A percentile compares a stretch with the other conserved stretches of the same genome.
Evolutionary conservation across 2,329 filamentous ascomycete genomes (phyloP).

Genomic region (Penicillium expansum): DNA sequence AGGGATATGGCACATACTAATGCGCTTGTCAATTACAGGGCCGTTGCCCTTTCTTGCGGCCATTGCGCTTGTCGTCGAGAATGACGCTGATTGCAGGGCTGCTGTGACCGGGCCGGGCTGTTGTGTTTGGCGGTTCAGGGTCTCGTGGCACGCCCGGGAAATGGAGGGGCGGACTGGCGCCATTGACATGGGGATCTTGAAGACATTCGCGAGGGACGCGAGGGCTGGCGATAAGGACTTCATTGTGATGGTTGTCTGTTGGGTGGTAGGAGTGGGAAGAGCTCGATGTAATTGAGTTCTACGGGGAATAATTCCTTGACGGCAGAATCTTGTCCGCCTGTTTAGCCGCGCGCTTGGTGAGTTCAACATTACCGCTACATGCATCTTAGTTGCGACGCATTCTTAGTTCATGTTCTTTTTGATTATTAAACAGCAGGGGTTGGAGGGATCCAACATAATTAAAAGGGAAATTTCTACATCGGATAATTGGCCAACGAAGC

Average conservation of each 20-base stretch:
- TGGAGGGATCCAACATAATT: too few relatives aligned
- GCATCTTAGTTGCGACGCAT: not conserved
- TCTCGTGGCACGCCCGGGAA: constrained; percentile 22
- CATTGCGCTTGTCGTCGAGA: constrained; percentile 41
- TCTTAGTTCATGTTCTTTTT: not conserved
- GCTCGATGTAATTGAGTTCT: constrained; percentile 13
- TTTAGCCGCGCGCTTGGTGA: constrained; percentile 25
- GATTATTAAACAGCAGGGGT: too few relatives aligned
- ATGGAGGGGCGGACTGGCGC: constrained; percentile 28
- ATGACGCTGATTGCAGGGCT: constrained; percentile 29
- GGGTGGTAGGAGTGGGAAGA: constrained; percentile 17
- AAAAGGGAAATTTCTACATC: not conserved
- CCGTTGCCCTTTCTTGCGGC: constrained; percentile 40
- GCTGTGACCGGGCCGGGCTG: constrained; percentile 23
- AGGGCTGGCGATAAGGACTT: constrained; percentile 42
- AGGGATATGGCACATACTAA: constrained; percentile 40
- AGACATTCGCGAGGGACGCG: constrained; percentile 46
- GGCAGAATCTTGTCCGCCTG: constrained; percentile 25
- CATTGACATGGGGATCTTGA: constrained; percentile 42
- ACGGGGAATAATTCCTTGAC: constrained; percentile 26
- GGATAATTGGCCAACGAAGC: not conserved
- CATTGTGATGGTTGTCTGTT: constrained; percentile 28
- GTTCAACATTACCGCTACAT: not conserved
- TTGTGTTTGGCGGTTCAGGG: constrained; percentile 20
- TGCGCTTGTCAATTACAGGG: constrained; percentile 38